Evolutionary conservation across 1,284 basidiomycete genomes (phyloP).

Genomic region (Rhodofomes roseus): DNA sequence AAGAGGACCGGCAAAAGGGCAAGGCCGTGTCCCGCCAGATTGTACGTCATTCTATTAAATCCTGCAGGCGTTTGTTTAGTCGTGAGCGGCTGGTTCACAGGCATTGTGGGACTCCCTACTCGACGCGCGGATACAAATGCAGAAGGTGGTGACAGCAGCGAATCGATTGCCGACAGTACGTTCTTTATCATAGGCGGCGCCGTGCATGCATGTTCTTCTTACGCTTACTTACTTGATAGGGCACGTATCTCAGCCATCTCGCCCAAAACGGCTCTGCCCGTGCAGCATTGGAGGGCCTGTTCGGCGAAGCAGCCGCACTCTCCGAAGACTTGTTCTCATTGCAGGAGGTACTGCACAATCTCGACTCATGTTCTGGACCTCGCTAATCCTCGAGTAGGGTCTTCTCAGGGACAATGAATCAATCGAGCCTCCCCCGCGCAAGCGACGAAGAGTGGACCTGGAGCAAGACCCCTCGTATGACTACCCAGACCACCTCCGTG

Average conservation of each 20-base stretch:
- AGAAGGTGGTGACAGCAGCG: constrained; percentile 69
- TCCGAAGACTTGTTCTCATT: constrained; percentile 67
- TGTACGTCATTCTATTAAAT: constrained; percentile 41
- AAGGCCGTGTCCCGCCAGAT: constrained; percentile 80
- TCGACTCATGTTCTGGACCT: not conserved
- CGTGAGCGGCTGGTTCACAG: constrained; percentile 37
- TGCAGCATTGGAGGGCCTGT: constrained; percentile 38
- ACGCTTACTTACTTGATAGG: constrained; percentile 8
- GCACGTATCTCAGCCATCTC: constrained; percentile 9
- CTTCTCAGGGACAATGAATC: constrained; percentile 38
- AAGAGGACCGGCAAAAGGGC: constrained; percentile 73
- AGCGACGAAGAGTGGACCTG: constrained; percentile 47
- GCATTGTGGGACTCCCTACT: constrained; percentile 81
- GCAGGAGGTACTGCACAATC: constrained; percentile 47
- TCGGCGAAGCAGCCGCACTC: constrained; percentile 55
- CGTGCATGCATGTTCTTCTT: not conserved
- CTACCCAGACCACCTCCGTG: constrained; percentile 37
- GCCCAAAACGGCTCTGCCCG: constrained; percentile 28
- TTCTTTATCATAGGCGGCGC: constrained; percentile 5
- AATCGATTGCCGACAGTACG: constrained; percentile 59
- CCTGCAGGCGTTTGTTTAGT: not conserved
- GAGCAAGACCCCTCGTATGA: constrained; percentile 25
- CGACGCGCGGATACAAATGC: constrained; percentile 84
- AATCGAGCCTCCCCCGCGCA: constrained; percentile 49
- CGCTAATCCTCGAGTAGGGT: constrained; percentile 9